Evolutionary conservation across 2,329 filamentous ascomycete species (phyloP).

Genomic region (Xylariaceae sp.): DNA sequence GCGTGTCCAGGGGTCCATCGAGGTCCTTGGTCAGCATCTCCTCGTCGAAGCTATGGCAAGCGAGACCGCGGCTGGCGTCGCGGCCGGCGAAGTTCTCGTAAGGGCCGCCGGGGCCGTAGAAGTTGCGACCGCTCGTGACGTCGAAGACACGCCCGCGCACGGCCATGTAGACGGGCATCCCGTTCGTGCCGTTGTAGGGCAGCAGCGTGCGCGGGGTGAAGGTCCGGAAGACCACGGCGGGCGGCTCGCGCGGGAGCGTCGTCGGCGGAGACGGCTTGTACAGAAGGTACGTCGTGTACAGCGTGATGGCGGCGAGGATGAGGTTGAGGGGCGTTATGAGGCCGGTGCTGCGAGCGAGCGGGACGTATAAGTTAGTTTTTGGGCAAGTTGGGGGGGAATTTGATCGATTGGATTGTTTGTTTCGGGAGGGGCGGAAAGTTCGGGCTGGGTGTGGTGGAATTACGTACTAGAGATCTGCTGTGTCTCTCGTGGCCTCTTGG

Average conservation of each 20-base stretch:
- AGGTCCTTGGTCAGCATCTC: constrained; percentile 92
- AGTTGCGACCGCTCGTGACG: constrained; percentile 78
- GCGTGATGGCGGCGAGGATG: constrained; percentile 50
- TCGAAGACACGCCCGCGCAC: constrained; percentile 90
- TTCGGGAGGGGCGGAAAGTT: too few relatives aligned
- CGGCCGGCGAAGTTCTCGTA: constrained; percentile 95
- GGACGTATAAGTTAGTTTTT: too few relatives aligned
- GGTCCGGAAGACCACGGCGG: constrained; percentile 58
- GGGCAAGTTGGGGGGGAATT: neutral
- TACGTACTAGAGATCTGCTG: constrained; percentile 13
- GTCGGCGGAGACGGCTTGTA: constrained; percentile 45
- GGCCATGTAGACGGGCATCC: constrained; percentile 77
- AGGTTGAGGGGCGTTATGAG: constrained; percentile 59
- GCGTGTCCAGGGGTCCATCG: constrained; percentile 71
- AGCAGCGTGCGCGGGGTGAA: constrained; percentile 78
- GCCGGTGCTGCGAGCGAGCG: constrained; percentile 32
- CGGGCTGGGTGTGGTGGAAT: neutral
- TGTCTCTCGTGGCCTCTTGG: constrained; percentile 45
- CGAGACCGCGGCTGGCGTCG: constrained; percentile 82
- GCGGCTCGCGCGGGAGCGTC: constrained; percentile 45
- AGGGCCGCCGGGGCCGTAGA: constrained; percentile 92
- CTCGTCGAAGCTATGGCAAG: constrained; percentile 87
- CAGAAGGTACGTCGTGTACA: constrained; percentile 54
- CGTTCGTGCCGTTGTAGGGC: constrained; percentile 73
- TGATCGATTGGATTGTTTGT: too few relatives aligned